Conservation (phyloP, 805 yeast species). For the Saturnispora halmiae region DNA sequence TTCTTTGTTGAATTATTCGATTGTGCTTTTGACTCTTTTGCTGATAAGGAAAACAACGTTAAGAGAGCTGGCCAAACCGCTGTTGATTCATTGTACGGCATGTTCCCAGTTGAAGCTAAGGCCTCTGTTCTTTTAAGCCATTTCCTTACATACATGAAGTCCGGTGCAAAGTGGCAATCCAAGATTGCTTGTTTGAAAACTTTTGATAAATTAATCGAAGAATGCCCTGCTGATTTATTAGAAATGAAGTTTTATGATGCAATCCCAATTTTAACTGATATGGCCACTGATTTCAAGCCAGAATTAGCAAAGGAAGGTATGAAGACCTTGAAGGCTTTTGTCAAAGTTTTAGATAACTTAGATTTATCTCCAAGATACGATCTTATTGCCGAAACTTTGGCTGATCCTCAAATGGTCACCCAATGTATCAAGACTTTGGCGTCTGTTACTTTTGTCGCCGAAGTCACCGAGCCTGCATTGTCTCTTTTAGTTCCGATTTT, state of each 20-base stretch:
- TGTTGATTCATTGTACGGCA: constrained; percentile 56
- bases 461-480: constrained; percentile 93
- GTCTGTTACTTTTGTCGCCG: constrained; percentile 94
- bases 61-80: constrained; percentile 81
- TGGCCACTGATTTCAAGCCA: constrained; percentile 93
- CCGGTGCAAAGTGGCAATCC: constrained; percentile 90
- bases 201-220: constrained; percentile 66
- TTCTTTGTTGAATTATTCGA: constrained; percentile 56
- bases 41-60: constrained; percentile 84
- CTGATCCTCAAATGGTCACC: constrained; percentile 83
- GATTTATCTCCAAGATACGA: constrained; percentile 84
- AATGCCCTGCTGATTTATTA: constrained; percentile 75
- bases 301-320: constrained; percentile 85
- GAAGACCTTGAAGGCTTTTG: constrained; percentile 58
- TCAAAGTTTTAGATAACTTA: constrained; percentile 80
- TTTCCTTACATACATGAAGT: constrained; percentile 53
- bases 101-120: constrained; percentile 69
- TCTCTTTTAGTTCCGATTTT: constrained; percentile 86
- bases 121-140: constrained; percentile 60
- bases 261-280: constrained; percentile 79
- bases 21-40: constrained; percentile 57
- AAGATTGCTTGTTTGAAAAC: constrained; percentile 71
- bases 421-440: constrained; percentile 82
- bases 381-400: constrained; percentile 76
- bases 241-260: constrained; percentile 72